phyloP scores from a whole-genome alignment of 495 filamentous ascomycete species.

The Aeminium ludgeri region DNA sequence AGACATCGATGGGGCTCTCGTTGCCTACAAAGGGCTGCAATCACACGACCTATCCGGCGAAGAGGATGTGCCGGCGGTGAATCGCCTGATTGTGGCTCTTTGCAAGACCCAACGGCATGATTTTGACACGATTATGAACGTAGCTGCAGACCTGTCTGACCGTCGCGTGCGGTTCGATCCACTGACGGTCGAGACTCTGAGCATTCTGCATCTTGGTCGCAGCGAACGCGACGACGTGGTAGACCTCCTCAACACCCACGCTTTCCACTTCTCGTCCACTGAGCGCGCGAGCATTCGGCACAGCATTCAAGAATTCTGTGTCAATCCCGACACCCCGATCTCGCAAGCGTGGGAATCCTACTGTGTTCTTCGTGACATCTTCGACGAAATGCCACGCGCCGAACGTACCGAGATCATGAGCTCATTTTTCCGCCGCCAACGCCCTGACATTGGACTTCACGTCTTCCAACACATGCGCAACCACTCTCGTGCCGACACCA shows the following conservation, averaged over 20 bases:
- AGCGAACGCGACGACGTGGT: slow-evolving; percentile 59
- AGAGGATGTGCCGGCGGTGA: slow-evolving; percentile 46
- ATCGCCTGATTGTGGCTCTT: slow-evolving; percentile 59
- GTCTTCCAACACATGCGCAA: slow-evolving; percentile 83
- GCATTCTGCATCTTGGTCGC: slow-evolving; percentile 49
- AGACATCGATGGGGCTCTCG: slow-evolving; percentile 49
- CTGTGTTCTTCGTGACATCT: slow-evolving; percentile 53
- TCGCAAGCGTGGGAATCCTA: slow-evolving; percentile 67
- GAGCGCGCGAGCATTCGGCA: slow-evolving; percentile 48
- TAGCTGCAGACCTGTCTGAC: slow-evolving; percentile 60
- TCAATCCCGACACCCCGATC: slow-evolving; percentile 41
- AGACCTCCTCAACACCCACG: slow-evolving; percentile 56
- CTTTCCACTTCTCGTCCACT: slow-evolving; percentile 41
- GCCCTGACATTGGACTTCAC: slow-evolving; percentile 65
- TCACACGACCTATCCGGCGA: slow-evolving; percentile 34
- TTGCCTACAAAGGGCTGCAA: slow-evolving; percentile 36
- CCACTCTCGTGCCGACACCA: slow-evolving; percentile 34
- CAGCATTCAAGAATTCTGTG: slow-evolving; percentile 46
- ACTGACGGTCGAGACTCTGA: slow-evolving; percentile 54
- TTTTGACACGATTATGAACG: slow-evolving; percentile 49
- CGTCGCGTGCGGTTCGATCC: slow-evolving; percentile 49
- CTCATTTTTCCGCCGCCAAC: slow-evolving; percentile 57
- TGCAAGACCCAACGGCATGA: slow-evolving; percentile 38
- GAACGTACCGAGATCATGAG: slow-evolving; percentile 61
- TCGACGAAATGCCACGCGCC: slow-evolving; percentile 49